These are phyloP conservation scores for Babesia ovata DNA, from an alignment of 169 alveolate genomes.

Conservation along the genomic window DNA sequence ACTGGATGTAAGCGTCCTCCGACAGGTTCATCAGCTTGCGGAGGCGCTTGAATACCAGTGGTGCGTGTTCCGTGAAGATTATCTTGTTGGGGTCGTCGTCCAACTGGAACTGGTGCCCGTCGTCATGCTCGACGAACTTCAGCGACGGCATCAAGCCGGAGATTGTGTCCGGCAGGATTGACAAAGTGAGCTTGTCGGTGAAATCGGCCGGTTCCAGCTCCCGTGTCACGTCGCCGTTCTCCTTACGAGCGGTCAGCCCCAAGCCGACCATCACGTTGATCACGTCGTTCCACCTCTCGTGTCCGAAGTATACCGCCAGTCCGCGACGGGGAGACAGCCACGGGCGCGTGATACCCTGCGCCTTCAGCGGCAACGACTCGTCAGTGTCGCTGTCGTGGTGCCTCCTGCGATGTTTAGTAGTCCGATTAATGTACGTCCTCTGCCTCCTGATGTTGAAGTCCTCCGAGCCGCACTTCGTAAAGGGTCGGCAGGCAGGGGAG, in stretches of 20 bases:
- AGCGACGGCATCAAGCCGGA: slow-evolving; percentile 20
- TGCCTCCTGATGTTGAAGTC: not conserved
- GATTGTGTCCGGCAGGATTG: slow-evolving; percentile 21
- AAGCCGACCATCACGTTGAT: slow-evolving; percentile 90
- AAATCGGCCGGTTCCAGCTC: slow-evolving; percentile 28
- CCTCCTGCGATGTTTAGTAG: slow-evolving; percentile 27
- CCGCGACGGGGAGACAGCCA: slow-evolving; percentile 37
- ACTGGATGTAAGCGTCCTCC: slow-evolving; percentile 89
- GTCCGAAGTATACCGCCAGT: slow-evolving; percentile 86
- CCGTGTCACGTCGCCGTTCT: slow-evolving; percentile 17
- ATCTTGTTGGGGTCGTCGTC: slow-evolving; percentile 11
- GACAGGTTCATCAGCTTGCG: slow-evolving; percentile 88
- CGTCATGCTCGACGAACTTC: slow-evolving; percentile 16
- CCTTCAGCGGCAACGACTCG: not conserved
- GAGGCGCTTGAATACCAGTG: slow-evolving; percentile 92
- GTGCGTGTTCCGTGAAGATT: slow-evolving; percentile 91
- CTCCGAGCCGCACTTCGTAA: slow-evolving; percentile 8
- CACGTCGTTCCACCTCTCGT: slow-evolving; percentile 89
- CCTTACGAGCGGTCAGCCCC: slow-evolving; percentile 77
- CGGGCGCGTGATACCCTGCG: not conserved
- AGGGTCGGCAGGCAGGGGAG: slow-evolving; percentile 5
- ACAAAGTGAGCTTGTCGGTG: slow-evolving; percentile 25
- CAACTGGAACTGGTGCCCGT: not conserved
- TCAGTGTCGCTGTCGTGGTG: not conserved
- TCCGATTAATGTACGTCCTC: slow-evolving; percentile 44